phyloP scores from a whole-genome alignment of 345 rosid genomes.

The Geranium brycei region DNA sequence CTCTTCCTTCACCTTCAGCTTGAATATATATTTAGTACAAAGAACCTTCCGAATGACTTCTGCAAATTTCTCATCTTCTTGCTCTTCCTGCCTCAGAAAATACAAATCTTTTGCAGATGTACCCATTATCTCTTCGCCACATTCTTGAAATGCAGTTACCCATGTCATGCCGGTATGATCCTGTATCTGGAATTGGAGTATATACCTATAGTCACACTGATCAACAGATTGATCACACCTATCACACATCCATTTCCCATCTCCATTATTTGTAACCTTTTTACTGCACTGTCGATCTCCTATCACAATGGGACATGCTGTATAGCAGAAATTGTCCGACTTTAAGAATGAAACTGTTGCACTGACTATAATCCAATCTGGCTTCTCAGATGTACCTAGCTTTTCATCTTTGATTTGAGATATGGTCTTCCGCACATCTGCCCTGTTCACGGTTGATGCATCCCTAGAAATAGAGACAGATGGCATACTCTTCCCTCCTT shows the following conservation, averaged over 20 bases:
- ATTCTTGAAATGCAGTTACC: slow-evolving; percentile 88
- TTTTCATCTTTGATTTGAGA: slow-evolving; percentile 86
- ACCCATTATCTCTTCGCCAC: slow-evolving; percentile 74
- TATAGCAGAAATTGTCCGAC: slow-evolving; percentile 75
- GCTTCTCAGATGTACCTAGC: slow-evolving; percentile 84
- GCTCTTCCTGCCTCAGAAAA: slow-evolving; percentile 41
- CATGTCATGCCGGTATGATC: slow-evolving; percentile 79
- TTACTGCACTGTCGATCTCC: slow-evolving; percentile 81
- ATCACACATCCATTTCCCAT: slow-evolving; percentile 87
- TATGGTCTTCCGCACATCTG: slow-evolving; percentile 50
- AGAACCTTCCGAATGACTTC: slow-evolving; percentile 48
- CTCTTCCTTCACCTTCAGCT: slow-evolving; percentile 91
- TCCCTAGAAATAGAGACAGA: slow-evolving; percentile 69
- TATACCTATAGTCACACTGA: slow-evolving; percentile 76
- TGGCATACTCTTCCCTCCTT: slow-evolving; percentile 49
- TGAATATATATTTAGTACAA: slow-evolving; percentile 53
- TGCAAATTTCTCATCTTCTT: slow-evolving; percentile 56
- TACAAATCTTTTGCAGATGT: slow-evolving; percentile 65
- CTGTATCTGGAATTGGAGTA: slow-evolving; percentile 83
- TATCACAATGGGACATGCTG: slow-evolving; percentile 69
- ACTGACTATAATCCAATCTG: slow-evolving; percentile 74
- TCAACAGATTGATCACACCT: slow-evolving; percentile 55
- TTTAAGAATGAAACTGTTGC: slow-evolving; percentile 56
- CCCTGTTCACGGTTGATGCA: slow-evolving; percentile 28
- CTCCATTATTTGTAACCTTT: slow-evolving; percentile 82